Evolutionary conservation across 768 basidiomycete species (phyloP).

Genomic region (Lactarius vividus): DNA sequence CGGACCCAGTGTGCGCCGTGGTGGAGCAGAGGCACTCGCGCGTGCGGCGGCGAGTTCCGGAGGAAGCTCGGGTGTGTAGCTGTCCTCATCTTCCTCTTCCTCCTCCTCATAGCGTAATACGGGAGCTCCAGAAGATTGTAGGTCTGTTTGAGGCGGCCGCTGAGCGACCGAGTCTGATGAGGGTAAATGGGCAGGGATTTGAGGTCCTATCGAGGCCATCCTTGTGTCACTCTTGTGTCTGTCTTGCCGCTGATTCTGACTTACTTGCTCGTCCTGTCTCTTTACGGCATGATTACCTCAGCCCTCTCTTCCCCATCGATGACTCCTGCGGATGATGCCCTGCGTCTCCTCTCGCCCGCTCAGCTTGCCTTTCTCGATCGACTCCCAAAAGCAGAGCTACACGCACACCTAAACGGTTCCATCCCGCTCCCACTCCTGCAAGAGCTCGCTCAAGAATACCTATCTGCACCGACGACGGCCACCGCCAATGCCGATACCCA

Average conservation of each 20-base stretch:
- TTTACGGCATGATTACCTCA: too few species aligned
- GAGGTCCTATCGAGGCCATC: constrained; percentile 31
- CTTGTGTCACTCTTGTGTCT: neutral
- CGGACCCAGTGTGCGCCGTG: constrained; percentile 48
- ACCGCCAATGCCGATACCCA: neutral
- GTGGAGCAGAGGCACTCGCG: constrained; percentile 29
- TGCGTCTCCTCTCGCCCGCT: constrained; percentile 47
- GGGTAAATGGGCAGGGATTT: constrained; percentile 29
- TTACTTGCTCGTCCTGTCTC: neutral
- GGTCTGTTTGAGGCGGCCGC: neutral
- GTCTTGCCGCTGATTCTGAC: neutral
- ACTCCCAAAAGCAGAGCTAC: constrained; percentile 81
- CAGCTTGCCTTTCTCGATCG: constrained; percentile 58
- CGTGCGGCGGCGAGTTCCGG: constrained; percentile 59
- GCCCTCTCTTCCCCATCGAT: neutral
- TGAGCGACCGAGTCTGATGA: neutral
- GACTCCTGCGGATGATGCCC: constrained; percentile 44
- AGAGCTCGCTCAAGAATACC: constrained; percentile 52
- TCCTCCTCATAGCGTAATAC: constrained; percentile 28
- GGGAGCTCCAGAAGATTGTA: constrained; percentile 2
- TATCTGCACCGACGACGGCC: neutral
- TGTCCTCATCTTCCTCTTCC: constrained; percentile 59
- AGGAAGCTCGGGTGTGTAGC: constrained; percentile 70
- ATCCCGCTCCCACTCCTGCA: constrained; percentile 67
- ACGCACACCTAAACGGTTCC: constrained; percentile 83